A percentile compares a stretch with the other conserved stretches of the same genome.
phyloP scores from a whole-genome alignment of 768 basidiomycete genomes.

The Kondoa malvinella region DNA sequence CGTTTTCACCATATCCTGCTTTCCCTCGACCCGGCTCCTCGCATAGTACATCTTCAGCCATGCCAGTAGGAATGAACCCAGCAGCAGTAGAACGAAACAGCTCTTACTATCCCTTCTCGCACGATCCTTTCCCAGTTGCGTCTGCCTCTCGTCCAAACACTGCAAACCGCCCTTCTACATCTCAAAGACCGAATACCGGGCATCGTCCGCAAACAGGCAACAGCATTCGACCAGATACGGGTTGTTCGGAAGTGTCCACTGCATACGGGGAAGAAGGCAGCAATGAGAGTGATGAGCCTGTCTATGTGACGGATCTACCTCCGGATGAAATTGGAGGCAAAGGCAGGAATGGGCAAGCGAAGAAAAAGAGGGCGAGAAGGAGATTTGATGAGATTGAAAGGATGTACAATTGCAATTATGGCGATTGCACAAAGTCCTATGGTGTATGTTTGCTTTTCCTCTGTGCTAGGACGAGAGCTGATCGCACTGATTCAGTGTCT shows the following conservation, averaged over 20 bases:
- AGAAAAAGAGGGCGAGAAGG: conserved; percentile 34
- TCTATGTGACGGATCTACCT: not conserved
- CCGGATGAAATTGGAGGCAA: not conserved
- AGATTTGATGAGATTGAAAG: conserved; percentile 77
- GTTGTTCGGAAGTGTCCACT: not conserved
- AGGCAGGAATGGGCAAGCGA: no score
- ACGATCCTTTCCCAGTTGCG: conserved; percentile 3
- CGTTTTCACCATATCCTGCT: no score
- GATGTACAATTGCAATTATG: conserved; percentile 66
- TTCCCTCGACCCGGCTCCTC: no score
- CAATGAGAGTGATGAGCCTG: not conserved
- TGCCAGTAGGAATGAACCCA: no score
- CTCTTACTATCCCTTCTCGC: conserved; percentile 3
- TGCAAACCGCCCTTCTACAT: not conserved
- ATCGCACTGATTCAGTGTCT: conserved; percentile 33
- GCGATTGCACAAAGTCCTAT: conserved; percentile 28
- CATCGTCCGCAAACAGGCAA: not conserved
- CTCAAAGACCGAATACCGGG: not conserved
- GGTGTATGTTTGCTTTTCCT: conserved; percentile 16
- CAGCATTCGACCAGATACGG: not conserved
- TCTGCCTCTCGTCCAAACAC: conserved; percentile 1
- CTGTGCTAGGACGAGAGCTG: conserved; percentile 8
- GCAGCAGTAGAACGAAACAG: not conserved
- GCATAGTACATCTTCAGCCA: no score
- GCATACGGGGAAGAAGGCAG: not conserved